Conservation (phyloP, 2,329 filamentous ascomycete species). For the Alternaria panax region DNA sequence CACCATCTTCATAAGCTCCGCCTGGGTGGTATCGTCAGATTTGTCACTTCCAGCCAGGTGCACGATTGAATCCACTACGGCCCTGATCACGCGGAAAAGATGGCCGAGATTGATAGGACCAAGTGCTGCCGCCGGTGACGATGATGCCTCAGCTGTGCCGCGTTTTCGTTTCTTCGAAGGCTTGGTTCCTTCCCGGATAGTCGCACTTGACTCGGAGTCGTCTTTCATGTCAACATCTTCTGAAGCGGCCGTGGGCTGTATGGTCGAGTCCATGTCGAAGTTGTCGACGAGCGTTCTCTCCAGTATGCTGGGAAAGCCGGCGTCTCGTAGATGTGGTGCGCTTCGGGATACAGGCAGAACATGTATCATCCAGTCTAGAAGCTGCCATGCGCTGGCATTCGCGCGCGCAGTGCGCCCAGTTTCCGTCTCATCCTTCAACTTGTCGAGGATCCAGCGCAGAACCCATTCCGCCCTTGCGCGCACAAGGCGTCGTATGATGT, state of each 20-base stretch:
- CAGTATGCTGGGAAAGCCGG: conserved; percentile 71
- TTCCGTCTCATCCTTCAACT: conserved; percentile 56
- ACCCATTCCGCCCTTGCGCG: conserved; percentile 67
- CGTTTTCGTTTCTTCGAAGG: conserved; percentile 49
- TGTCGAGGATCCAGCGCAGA: conserved; percentile 70
- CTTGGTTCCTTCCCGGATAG: conserved; percentile 30
- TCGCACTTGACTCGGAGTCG: conserved; percentile 40
- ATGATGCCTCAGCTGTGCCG: conserved; percentile 24
- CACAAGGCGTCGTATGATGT: conserved; percentile 25
- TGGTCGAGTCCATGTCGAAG: conserved; percentile 27
- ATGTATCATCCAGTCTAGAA: conserved; percentile 67
- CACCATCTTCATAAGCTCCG: conserved; percentile 48
- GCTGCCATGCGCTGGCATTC: conserved; percentile 61
- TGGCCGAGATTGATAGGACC: conserved; percentile 18
- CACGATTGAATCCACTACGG: conserved; percentile 31
- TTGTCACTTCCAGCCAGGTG: conserved; percentile 20
- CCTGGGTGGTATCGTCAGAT: conserved; percentile 31
- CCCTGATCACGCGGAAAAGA: conserved; percentile 35
- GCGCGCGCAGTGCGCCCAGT: conserved; percentile 50
- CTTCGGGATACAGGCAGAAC: conserved; percentile 73
- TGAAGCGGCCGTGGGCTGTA: conserved; percentile 5
- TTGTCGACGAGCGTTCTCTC: conserved; percentile 70
- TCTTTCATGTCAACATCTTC: conserved; percentile 23
- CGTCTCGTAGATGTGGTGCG: conserved; percentile 74
- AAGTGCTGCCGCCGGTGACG: conserved; percentile 25